Base-by-base conservation (phyloP, 495 filamentous ascomycete species). In the Tuber calosporum region DNA sequence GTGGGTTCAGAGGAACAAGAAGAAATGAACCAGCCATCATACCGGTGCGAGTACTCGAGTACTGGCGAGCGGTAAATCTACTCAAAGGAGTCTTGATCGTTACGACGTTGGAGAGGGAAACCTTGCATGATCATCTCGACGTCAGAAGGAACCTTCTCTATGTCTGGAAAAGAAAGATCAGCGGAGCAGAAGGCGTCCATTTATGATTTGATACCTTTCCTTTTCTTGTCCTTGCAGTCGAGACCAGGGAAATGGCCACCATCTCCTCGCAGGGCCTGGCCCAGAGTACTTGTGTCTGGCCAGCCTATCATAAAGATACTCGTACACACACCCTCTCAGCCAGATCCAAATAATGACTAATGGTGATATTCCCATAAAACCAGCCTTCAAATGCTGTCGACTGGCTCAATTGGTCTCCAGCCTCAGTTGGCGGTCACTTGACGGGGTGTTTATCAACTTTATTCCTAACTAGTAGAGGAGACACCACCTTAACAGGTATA, bases 291-390 rank as follows among this genome's bases (percentile, higher is more conserved):
- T 13, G 30, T 34, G 19, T 30, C 53, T 26, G n/a, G 11, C 3
- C 53, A 13, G 26, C 53, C 9, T 62, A 62, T 62, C 53, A 62
- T 62, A 62, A 62, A 34, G 26, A 5, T 9, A 40, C 53, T n/a
- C n/a, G n/a, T n/a, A 62, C 53, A 62, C 48, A 58, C 48, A 45
- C 48, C 53, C 13, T 34, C 53, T 62, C 53, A 34, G 53, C 53
- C 13, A 34, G 53, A 6, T 34, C 17, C 26, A 19, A 30, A 62
- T 15, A 30, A 34, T 4, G 26, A 26, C 13, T 15, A 15, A 6
- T 62, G 53, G 26, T 62, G 53, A 62, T 6, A 62, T 62, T 4
- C 1, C 11, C 48, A 58, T 58, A 2, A 13, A 26, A 58, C 48
- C 48, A 26, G 53, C 53, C 53, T 62, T 15, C 48, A 34, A 34